Evolutionary conservation across 352 stramenopile species (phyloP), one percentile per base, ranked within the genome.

Genomic region (Discostella stelligera): DNA sequence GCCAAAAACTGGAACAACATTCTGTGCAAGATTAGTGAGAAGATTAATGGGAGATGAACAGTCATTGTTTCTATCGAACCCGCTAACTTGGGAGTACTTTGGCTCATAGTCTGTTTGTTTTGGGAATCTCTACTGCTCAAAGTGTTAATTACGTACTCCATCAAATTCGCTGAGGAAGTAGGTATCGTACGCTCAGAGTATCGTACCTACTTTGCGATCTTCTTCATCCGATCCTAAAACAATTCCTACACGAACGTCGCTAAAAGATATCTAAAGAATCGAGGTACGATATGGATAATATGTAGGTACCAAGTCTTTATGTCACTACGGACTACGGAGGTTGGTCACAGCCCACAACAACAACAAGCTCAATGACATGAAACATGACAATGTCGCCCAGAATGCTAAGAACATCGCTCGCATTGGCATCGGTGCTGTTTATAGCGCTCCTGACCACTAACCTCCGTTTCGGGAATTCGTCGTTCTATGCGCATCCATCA

Each of bases 41-140:
- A 71, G 59, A 62, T 64, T 91, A 7, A 84, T 87, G 64, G 66
- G 53, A 7, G 75, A 91, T 50, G 74, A 88, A 55, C 72, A 80
- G 21, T 77, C 63, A 30, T 30, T 91, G 3, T 91, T 91, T 53
- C 55, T 89, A 23, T 80, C 73, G 11, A 79, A 85, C 63, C 85
- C 83, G 37, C 61, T 86, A 41, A 91, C 85, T 25, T 91, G 85
- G 85, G 69, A 79, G 2, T 44, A 14, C 37, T 44, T 44, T 10
- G 37, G 37, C 37, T 44, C 7, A 14, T 14, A 44, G 37, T 8
- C 4, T 44, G 1, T 10, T 10, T 9, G 32, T 9, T 41, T 41
- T 41, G 32, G 32, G 32, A 41, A 9, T 41, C n/a, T n/a, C n/a
- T n/a, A n/a, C n/a, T n/a, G n/a, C n/a, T n/a, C n/a, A n/a, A n/a